Percentiles rank a stretch among this genome's conserved stretches.
These are phyloP conservation scores for Rubroboletus pulcherrimus DNA, from an alignment of 768 basidiomycete genomes.

Conservation along the genomic window DNA sequence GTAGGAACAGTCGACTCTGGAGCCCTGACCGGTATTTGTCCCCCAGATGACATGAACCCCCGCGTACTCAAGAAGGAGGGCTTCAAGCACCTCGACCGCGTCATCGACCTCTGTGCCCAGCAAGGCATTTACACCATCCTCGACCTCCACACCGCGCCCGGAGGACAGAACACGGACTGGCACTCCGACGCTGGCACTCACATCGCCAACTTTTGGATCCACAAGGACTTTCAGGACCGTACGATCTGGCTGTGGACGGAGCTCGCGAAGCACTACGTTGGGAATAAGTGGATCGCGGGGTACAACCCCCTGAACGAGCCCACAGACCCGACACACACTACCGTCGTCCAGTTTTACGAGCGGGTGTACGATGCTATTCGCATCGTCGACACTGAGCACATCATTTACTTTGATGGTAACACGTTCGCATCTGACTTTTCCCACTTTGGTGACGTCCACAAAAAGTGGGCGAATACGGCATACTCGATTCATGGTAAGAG, in stretches of 20 bases:
- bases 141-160: slow-evolving; percentile 75
- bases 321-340: slow-evolving; percentile 63
- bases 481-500: slow-evolving; percentile 69
- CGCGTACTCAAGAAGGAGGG: slow-evolving; percentile 69
- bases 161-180: slow-evolving; percentile 78
- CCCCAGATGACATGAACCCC: slow-evolving; percentile 69
- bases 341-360: slow-evolving; percentile 66
- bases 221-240: slow-evolving; percentile 84
- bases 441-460: slow-evolving; percentile 60
- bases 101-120: slow-evolving; percentile 68
- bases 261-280: slow-evolving; percentile 70
- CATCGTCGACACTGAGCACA: slow-evolving; percentile 62
- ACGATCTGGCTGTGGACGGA: slow-evolving; percentile 73
- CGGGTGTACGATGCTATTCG: slow-evolving; percentile 68
- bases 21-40: slow-evolving; percentile 5
- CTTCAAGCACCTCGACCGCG: slow-evolving; percentile 82
- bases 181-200: slow-evolving; percentile 71
- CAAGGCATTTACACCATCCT: slow-evolving; percentile 77
- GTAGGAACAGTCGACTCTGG: background rate
- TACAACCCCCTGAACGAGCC: slow-evolving; percentile 86
- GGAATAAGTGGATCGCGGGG: slow-evolving; percentile 79
- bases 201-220: slow-evolving; percentile 73
- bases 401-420: slow-evolving; percentile 81
- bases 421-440: slow-evolving; percentile 80
- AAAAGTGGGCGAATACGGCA: slow-evolving; percentile 65